These are phyloP conservation scores for Apiotrichum porosum DNA, from an alignment of 1,284 basidiomycete genomes.

Conservation along the genomic window DNA sequence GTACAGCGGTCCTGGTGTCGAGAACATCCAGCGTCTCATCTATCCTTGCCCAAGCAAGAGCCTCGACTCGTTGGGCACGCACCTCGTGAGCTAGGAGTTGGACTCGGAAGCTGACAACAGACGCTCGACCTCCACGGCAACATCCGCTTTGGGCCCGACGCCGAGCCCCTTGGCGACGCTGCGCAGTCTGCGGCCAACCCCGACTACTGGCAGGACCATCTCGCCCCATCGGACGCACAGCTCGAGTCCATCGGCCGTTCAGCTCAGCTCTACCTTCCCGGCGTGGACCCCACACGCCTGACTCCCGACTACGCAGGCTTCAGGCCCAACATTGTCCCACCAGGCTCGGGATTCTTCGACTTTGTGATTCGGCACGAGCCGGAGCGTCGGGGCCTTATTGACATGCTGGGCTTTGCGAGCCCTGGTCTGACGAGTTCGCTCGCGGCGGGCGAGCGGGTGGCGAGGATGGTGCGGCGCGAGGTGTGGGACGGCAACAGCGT, in stretches of 20 bases:
- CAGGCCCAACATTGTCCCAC: constrained; percentile 78
- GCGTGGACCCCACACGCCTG: constrained; percentile 61
- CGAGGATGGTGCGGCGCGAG: constrained; percentile 43
- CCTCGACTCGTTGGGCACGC: constrained; percentile 72
- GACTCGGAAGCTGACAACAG: constrained; percentile 12
- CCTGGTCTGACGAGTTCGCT: constrained; percentile 54
- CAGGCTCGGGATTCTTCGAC: constrained; percentile 74
- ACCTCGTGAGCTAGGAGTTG: constrained; percentile 52
- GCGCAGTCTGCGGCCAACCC: constrained; percentile 53
- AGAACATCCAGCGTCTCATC: constrained; percentile 67
- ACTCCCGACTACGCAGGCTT: constrained; percentile 87
- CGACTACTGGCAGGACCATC: constrained; percentile 71
- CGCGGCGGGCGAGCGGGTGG: constrained; percentile 53
- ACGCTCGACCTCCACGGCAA: constrained; percentile 84
- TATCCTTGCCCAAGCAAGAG: constrained; percentile 76
- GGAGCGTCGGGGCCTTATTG: constrained; percentile 44
- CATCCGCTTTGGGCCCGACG: constrained; percentile 88
- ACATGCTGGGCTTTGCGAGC: constrained; percentile 53
- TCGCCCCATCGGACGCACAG: constrained; percentile 64
- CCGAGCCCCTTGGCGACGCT: constrained; percentile 71
- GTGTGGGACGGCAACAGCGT: constrained; percentile 34
- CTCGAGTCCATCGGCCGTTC: constrained; percentile 63
- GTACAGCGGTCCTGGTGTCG: constrained; percentile 69
- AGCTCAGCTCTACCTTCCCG: constrained; percentile 62
- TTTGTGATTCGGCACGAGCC: constrained; percentile 55